Base-by-base conservation (phyloP, 495 filamentous ascomycete genomes). In the Hypomontagnella submonticulosa region DNA sequence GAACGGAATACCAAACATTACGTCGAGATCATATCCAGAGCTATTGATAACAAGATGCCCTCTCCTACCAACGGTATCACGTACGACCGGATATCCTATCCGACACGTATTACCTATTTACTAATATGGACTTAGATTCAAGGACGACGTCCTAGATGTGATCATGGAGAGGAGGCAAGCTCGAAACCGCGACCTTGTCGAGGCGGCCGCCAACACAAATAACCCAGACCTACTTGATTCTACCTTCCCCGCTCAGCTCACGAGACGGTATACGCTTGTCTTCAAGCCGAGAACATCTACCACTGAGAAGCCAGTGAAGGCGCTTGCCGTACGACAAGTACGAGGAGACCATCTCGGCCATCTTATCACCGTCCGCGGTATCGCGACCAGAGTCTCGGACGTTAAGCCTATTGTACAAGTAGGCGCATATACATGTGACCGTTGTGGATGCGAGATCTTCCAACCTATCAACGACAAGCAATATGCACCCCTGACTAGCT, bases 401-500 rank as follows among this genome's bases (percentile, higher is more conserved):
- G 95, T 99, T 60, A 99, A 99, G 80, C 95, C 95, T 32, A 87
- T 95, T n/a, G 91, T 97, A 16, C 88, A 92, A 67, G 96, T 99
- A 61, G 96, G 96, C 74, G 96, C 96, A 34, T 99, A 98, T 74
- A 93, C 93, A 23, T 99, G 95, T 78, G 95, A 99, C 72, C 88
- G 92, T 48, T 99, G 95, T 70, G 95, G 95, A 42, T 92, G 88
- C 71, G 96, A 99, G 76, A 92, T 98, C 71, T 99, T 99, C 84
- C 95, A 99, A 76, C 94, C 96, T 12, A 85, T 99, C 72, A 91
- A 89, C 30, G 90, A 91, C 47, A 97, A 93, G 79, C 91, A 94
- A 69, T 99, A 90, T 72, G 85, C 88, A 8, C 95, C 95, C 3
- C 83, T 98, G 63, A 84, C 88, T 3, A 86, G 91, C 68, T 99